Evolutionary conservation across 2,329 filamentous ascomycete genomes (phyloP), one percentile per base, ranked within the genome.

Genomic region (Bipolaris bicolor): DNA sequence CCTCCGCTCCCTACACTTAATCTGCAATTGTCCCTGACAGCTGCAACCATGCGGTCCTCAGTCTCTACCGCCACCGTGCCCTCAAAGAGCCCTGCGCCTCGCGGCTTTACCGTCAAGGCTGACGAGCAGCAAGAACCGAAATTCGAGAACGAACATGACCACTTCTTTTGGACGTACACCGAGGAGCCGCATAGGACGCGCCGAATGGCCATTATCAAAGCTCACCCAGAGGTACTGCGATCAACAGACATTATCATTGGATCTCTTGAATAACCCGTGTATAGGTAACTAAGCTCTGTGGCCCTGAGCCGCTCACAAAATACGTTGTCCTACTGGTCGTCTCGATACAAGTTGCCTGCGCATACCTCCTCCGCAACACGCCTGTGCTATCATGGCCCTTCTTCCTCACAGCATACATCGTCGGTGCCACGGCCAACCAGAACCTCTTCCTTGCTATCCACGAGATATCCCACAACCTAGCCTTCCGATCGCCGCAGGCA

Each of bases 91-190:
- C 68, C 70, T 3, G 54, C 59, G 15, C 64, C 61, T 22, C 58
- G 67, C 34, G 61, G 63, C 50, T 63, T 70, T 24, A 68, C 65
- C 1, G 67, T 67, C 34, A 66, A 64, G 48, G 62, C 63, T 5
- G 65, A 63, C 46, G 40, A 66, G 50, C 53, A 62, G 52, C 41
- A 60, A 31, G 56, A 60, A 45, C 50, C 55, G 22, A 49, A 56
- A n/a, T 44, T 45, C 39, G 57, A 55, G 22, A 59, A 69, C 37
- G 72, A 76, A 41, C 64, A 78, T 40, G 75, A 88, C 61, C 84
- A 88, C 76, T 98, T 98, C 83, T 97, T 96, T 81, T 98, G 96
- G 95, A 97, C 95, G 39, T 98, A 99, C 76, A 97, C 95, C 9
- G 95, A 99, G 77, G 95, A 99, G 79, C 95, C 95, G 61, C 95